phyloP scores from a whole-genome alignment of 805 yeast species.

The Candida fluviatilis region DNA sequence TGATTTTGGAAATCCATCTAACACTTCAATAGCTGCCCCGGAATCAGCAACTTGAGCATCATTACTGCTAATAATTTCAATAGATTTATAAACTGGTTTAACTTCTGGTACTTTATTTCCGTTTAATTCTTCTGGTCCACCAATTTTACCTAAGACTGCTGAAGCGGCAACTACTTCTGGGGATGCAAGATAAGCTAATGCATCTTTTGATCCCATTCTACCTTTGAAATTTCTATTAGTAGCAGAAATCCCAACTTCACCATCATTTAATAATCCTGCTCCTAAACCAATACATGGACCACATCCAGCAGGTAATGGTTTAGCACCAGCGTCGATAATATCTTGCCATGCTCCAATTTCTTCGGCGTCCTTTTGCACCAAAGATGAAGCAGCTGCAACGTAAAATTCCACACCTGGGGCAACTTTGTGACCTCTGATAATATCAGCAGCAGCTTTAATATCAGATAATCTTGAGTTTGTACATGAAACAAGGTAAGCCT shows the following conservation, averaged over 20 bases:
- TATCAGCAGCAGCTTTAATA: slow-evolving; percentile 89
- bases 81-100: slow-evolving; percentile 47
- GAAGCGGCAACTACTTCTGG: slow-evolving; percentile 99
- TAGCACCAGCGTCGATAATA: slow-evolving; percentile 88
- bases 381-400: slow-evolving; percentile 95
- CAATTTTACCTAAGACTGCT: slow-evolving; percentile 92
- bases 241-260: slow-evolving; percentile 97
- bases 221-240: slow-evolving; percentile 99
- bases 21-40: slow-evolving; percentile 54
- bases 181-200: slow-evolving; percentile 91
- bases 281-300: slow-evolving; percentile 99
- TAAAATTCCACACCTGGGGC: slow-evolving; percentile 92
- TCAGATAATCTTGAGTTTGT: slow-evolving; percentile 93
- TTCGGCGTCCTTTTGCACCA: slow-evolving; percentile 91
- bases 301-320: slow-evolving; percentile 95
- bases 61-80: slow-evolving; percentile 27
- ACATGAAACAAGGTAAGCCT: slow-evolving; percentile 97
- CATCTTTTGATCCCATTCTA: slow-evolving; percentile 97
- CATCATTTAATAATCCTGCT: slow-evolving; percentile 86
- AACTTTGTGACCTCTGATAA: slow-evolving; percentile 75
- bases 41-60: slow-evolving; percentile 28
- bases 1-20: slow-evolving; percentile 86
- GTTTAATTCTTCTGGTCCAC: slow-evolving; percentile 80
- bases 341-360: slow-evolving; percentile 88
- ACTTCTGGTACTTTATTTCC: slow-evolving; percentile 44